These are phyloP conservation scores for Coemansia pectinata DNA, from an alignment of 192 early-diverging fungal genomes.

Conservation along the genomic window DNA sequence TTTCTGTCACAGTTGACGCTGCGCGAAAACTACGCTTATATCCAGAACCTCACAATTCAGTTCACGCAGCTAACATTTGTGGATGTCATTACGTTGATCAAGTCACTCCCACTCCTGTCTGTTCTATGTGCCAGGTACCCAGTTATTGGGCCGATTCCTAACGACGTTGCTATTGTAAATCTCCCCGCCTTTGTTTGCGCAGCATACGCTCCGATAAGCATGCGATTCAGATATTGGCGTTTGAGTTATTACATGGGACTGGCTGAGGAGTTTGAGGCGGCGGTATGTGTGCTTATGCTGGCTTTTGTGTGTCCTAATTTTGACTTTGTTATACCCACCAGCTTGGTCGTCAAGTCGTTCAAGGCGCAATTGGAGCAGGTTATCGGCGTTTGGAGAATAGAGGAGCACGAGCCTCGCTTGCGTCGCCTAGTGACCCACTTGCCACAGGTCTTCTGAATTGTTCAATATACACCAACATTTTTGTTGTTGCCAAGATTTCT, in stretches of 20 bases:
- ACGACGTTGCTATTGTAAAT: background rate
- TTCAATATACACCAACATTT: background rate
- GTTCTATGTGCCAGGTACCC: background rate
- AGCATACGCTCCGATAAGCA: background rate
- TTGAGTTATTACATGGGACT: background rate
- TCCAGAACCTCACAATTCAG: background rate
- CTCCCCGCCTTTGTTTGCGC: background rate
- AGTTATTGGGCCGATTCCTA: background rate
- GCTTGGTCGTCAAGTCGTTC: background rate
- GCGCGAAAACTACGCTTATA: background rate
- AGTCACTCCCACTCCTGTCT: no score
- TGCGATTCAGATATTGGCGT: background rate
- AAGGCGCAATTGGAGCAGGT: background rate
- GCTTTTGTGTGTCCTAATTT: background rate
- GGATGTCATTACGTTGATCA: background rate
- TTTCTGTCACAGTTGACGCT: background rate
- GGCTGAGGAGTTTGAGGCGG: background rate
- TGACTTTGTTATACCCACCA: background rate
- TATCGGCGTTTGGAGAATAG: background rate
- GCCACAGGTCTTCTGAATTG: background rate
- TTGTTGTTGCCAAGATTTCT: background rate
- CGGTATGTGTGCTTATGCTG: background rate
- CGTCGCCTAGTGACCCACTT: background rate
- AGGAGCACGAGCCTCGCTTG: background rate
- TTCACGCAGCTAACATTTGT: background rate